phyloP scores from a whole-genome alignment of 768 basidiomycete genomes.

The Cystobasidium tubakii region DNA sequence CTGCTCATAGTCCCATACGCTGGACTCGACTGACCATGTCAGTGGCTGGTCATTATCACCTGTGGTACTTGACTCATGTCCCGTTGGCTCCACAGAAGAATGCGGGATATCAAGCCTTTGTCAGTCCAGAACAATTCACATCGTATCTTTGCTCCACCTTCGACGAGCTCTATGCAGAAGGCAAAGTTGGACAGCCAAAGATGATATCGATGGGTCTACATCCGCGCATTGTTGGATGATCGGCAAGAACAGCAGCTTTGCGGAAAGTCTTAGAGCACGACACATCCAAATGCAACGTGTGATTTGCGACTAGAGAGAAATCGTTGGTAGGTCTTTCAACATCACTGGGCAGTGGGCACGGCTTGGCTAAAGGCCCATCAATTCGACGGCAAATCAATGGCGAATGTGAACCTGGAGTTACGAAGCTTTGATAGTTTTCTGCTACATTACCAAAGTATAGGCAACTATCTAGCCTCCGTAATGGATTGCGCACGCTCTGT shows the following conservation, averaged over 20 bases:
- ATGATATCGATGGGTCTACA: slow-evolving; percentile 18
- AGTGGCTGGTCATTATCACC: neutral
- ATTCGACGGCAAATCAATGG: neutral
- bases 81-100: neutral
- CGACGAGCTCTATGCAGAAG: slow-evolving; percentile 19
- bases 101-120: neutral
- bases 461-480: neutral
- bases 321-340: neutral
- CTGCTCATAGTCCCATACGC: slow-evolving; percentile 15
- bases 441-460: neutral
- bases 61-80: neutral
- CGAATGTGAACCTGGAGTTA: neutral
- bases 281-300: neutral
- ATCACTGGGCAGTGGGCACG: too few species aligned
- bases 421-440: neutral
- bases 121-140: slow-evolving; percentile 8
- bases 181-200: slow-evolving; percentile 1
- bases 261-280: slow-evolving; percentile 13
- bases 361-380: too few species aligned
- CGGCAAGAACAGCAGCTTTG: slow-evolving; percentile 3
- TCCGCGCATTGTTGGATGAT: slow-evolving; percentile 6
- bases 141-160: slow-evolving; percentile 7
- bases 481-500: neutral
- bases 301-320: slow-evolving; percentile 18
- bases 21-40: neutral